Base-by-base conservation (phyloP, 768 basidiomycete species). In the Agrocybe pediades region DNA sequence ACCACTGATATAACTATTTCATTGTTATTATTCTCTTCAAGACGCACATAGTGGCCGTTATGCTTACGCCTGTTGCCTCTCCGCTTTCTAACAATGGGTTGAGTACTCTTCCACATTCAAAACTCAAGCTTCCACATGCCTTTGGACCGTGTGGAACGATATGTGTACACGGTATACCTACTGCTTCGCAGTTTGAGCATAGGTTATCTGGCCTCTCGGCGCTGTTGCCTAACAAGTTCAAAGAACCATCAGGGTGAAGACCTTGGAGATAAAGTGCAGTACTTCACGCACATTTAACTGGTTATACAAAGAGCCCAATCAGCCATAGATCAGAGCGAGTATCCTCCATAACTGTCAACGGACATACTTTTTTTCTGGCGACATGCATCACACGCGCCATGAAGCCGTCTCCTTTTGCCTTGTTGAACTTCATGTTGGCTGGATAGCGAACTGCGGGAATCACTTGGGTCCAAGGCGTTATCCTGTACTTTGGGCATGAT, bases 161-260 rank as follows among this genome's bases (percentile, higher is more conserved):
- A 59, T 86, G 86, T 3, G 78, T 81, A 62, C 86, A 87, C 33
- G 77, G 71, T 1, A 75, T 69, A 36, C 70, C 71, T 41, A 74
- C 78, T 1, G 73, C 60, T 0, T 73, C 70, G 60, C 86, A 87
- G 57, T 84, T 85, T 0, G 84, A 75, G 61, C 86, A 87, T 33
- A 69, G 65, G 23, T 79, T 80, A 2, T 72, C 71, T 4, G 78
- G 78, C 77, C 78, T 82, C 51, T 76, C 79, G 17, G 82, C 81
- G 58, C 86, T 87, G 55, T 88, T 82, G 56, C 84, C 83, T 83
- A 33, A 27, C 17, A 21, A 17, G 29, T 24, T n/a, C 11, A 9
- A 2, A 41, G 45, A 41, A 11, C 48, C 41, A 43, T 30, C 27
- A 41, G n/a, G 21, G 42, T 56, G 49, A 40, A 46, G 15, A 33